Conservation (phyloP, 345 rosid genomes). For the Populus alba region DNA sequence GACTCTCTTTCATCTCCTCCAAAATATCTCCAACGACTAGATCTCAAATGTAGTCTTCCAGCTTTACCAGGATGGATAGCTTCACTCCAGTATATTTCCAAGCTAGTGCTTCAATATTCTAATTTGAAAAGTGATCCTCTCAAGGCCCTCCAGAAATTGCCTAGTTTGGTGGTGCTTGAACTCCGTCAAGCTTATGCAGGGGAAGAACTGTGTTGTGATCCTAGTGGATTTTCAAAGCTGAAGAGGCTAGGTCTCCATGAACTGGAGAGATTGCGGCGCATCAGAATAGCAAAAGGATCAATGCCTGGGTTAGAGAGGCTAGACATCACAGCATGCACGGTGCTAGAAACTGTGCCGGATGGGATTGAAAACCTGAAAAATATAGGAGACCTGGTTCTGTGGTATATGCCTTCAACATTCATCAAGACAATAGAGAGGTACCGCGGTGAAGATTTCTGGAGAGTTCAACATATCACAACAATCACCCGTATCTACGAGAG, state of each 20-base stretch:
- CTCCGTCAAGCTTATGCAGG: constrained; percentile 14
- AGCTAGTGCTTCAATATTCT: constrained; percentile 12
- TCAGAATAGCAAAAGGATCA: constrained; percentile 4
- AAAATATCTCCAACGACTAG: neutral
- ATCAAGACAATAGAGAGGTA: neutral
- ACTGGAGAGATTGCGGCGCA: neutral
- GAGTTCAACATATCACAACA: constrained; percentile 7
- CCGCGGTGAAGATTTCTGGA: constrained; percentile 2
- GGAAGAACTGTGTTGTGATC: constrained; percentile 2
- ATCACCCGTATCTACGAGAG: neutral
- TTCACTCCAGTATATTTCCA: constrained; percentile 7
- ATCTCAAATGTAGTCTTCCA: neutral
- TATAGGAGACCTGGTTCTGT: neutral
- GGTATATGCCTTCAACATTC: constrained; percentile 4
- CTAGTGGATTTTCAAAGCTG: neutral
- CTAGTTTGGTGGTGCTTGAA: constrained; percentile 10
- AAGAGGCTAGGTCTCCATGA: neutral
- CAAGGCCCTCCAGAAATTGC: neutral
- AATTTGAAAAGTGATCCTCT: constrained; percentile 6
- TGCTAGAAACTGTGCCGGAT: neutral
- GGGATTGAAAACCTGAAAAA: constrained; percentile 3
- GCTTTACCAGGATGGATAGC: constrained; percentile 8
- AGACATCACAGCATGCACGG: neutral
- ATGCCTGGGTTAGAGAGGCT: constrained; percentile 2
- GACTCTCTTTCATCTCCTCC: constrained; percentile 3